Evolutionary conservation across 495 filamentous ascomycete genomes (phyloP).

Genomic region (Talaromyces stipitatus): DNA sequence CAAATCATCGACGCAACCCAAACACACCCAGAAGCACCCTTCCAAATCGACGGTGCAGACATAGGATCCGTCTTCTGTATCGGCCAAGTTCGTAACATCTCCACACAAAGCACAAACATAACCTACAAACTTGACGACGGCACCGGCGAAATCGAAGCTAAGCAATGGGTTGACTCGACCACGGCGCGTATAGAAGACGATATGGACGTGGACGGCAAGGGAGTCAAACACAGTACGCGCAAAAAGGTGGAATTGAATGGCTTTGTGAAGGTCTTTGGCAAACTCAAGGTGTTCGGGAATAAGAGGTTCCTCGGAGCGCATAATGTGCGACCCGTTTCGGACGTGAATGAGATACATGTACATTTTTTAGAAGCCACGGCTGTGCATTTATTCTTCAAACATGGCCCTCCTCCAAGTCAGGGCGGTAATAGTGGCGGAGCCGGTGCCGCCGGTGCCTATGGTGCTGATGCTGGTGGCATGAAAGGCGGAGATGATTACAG

Average conservation of each 20-base stretch:
- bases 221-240: constrained; percentile 22
- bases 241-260: constrained; percentile 53
- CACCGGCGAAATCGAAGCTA: constrained; percentile 86
- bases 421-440: constrained; percentile 16
- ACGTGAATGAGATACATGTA: constrained; percentile 87
- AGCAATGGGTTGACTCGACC: constrained; percentile 75
- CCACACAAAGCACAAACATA: constrained; percentile 78
- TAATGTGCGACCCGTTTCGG: constrained; percentile 64
- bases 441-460: constrained; percentile 14
- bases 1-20: constrained; percentile 78
- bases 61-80: constrained; percentile 63
- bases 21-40: constrained; percentile 63
- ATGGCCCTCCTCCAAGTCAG: constrained; percentile 50
- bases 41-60: constrained; percentile 70
- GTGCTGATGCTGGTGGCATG: constrained; percentile 26
- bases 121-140: constrained; percentile 94
- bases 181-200: constrained; percentile 31
- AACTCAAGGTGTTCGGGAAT: constrained; percentile 66
- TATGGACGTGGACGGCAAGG: constrained; percentile 35
- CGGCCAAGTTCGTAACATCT: constrained; percentile 82
- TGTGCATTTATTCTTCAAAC: constrained; percentile 78
- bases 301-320: constrained; percentile 77
- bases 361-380: constrained; percentile 84
- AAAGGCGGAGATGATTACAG: constrained; percentile 33
- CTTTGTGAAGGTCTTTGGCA: constrained; percentile 78